Conservation (phyloP, 2,329 filamentous ascomycete species). For the Ophiosphaerella narmari region DNA sequence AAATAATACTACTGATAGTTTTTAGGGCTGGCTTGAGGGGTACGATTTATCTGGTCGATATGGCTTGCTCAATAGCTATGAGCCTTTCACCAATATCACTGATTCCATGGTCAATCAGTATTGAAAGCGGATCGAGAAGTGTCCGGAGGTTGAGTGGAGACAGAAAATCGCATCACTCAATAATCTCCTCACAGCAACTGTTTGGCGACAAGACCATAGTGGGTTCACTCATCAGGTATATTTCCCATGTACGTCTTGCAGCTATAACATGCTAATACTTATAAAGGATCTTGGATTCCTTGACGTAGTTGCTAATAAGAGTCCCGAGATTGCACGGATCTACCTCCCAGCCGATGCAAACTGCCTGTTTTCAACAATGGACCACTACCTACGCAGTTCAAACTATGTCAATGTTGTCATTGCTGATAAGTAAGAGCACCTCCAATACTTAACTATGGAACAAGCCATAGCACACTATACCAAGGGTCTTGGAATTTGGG, state of each 20-base stretch:
- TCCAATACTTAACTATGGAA: slow-evolving; percentile 76
- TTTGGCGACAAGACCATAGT: slow-evolving; percentile 84
- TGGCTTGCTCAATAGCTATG: slow-evolving; percentile 78
- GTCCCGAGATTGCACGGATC: slow-evolving; percentile 77
- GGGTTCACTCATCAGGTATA: slow-evolving; percentile 73
- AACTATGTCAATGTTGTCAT: slow-evolving; percentile 86
- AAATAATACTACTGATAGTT: slow-evolving; percentile 7
- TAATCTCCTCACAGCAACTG: slow-evolving; percentile 76
- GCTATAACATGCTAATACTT: too few relatives aligned
- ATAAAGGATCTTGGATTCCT: slow-evolving; percentile 72
- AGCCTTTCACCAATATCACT: slow-evolving; percentile 82
- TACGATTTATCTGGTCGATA: slow-evolving; percentile 77
- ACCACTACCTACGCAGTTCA: slow-evolving; percentile 72
- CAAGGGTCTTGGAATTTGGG: slow-evolving; percentile 79
- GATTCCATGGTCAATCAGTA: slow-evolving; percentile 87
- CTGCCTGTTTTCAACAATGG: slow-evolving; percentile 73
- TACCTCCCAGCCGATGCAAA: slow-evolving; percentile 82
- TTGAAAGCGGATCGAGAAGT: slow-evolving; percentile 85
- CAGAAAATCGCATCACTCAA: slow-evolving; percentile 75
- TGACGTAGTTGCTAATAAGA: slow-evolving; percentile 79
- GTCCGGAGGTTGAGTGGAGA: slow-evolving; percentile 78
- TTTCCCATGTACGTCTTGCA: too few relatives aligned
- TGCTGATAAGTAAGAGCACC: slow-evolving; percentile 77
- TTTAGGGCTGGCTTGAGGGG: slow-evolving; percentile 70
- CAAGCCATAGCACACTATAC: slow-evolving; percentile 75